Percentiles rank a stretch among this genome's conserved stretches.
These are phyloP conservation scores for Phlebiopsis flavidoalba DNA, from an alignment of 768 basidiomycete genomes.

Conservation along the genomic window DNA sequence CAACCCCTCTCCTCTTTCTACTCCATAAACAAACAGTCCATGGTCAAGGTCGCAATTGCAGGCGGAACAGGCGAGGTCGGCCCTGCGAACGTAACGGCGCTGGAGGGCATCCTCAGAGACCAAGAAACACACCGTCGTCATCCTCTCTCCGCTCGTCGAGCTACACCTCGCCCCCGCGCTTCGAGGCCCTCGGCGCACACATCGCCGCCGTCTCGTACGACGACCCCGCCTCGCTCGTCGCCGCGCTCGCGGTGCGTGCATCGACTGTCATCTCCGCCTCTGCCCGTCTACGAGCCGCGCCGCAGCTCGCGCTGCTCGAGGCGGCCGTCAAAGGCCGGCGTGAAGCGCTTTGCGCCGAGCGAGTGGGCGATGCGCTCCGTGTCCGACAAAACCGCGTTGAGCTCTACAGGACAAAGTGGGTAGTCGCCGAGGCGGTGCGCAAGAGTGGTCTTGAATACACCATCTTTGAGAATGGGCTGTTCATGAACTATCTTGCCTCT, in stretches of 20 bases:
- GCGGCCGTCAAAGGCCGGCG: neutral
- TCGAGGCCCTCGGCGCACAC: neutral
- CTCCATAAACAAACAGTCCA: neutral
- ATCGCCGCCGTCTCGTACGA: constrained; percentile 5
- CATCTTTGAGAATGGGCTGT: constrained; percentile 6
- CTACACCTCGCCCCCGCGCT: neutral
- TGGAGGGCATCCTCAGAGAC: constrained; percentile 1
- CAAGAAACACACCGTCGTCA: constrained; percentile 4
- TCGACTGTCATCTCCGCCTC: constrained; percentile 7
- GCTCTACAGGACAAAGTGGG: neutral
- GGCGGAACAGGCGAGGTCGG: constrained; percentile 4
- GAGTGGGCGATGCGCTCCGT: neutral
- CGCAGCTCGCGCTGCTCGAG: constrained; percentile 6
- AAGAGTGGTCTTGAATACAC: constrained; percentile 9
- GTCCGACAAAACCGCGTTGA: constrained; percentile 1
- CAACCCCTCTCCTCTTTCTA: neutral
- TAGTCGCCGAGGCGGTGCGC: constrained; percentile 2
- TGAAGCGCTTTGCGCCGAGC: constrained; percentile 8
- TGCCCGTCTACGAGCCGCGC: neutral
- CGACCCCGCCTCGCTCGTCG: constrained; percentile 1
- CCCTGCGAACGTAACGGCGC: constrained; percentile 5
- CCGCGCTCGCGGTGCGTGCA: constrained; percentile 1
- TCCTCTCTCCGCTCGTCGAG: constrained; percentile 3
- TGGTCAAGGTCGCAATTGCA: constrained; percentile 10
- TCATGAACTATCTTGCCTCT: constrained; percentile 10